These are phyloP conservation scores for Xerophyta viscosa DNA, from an alignment of 106 monocot genomes.

Conservation along the genomic window DNA sequence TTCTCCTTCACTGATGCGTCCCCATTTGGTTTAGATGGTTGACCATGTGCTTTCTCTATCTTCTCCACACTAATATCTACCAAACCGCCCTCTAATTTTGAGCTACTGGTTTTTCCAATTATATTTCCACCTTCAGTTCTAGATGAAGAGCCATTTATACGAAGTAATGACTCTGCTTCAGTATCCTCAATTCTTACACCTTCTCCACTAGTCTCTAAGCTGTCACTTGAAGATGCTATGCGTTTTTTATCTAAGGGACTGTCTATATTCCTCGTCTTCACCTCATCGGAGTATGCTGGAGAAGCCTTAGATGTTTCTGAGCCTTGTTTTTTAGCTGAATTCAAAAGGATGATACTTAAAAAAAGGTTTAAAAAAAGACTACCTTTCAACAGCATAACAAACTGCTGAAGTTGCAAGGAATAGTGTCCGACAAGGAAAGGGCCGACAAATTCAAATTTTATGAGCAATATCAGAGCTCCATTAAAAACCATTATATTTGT, in stretches of 20 bases:
- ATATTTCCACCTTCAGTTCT: conserved; percentile 6
- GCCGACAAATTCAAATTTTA: too few species aligned
- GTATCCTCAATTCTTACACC: conserved; percentile 8
- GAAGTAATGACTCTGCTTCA: conserved; percentile 9
- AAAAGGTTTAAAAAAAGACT: background rate
- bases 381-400: background rate
- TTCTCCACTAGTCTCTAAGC: conserved; percentile 14
- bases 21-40: conserved; percentile 14
- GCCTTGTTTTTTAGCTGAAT: conserved; percentile 34
- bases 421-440: too few species aligned
- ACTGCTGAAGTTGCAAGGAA: background rate
- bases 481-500: too few species aligned
- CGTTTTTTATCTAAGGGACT: conserved; percentile 24
- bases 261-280: conserved; percentile 23
- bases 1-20: conserved; percentile 15
- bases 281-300: conserved; percentile 35
- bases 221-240: conserved; percentile 9
- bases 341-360: background rate
- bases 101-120: conserved; percentile 9
- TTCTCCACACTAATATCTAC: conserved; percentile 8
- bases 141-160: background rate
- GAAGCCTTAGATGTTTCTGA: conserved; percentile 22
- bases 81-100: conserved; percentile 5
- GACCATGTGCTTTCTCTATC: conserved; percentile 10
- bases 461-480: too few species aligned